Evolutionary conservation across 2,329 filamentous ascomycete genomes (phyloP).

Genomic region (Sphaerulina vaccinii): DNA sequence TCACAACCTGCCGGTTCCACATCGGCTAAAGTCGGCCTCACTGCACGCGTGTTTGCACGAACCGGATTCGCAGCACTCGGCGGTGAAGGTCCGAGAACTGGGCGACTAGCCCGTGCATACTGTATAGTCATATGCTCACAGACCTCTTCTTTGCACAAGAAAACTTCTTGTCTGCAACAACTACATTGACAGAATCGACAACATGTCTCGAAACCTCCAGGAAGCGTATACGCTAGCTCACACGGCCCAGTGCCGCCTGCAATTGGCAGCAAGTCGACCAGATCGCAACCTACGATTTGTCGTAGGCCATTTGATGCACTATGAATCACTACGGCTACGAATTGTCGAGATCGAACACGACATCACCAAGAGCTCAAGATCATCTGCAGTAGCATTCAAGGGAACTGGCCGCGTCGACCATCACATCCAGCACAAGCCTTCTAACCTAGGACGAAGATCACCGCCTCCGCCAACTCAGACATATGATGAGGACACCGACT

Average conservation of each 20-base stretch:
- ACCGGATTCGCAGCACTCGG: background rate
- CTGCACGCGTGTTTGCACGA: constrained; percentile 2
- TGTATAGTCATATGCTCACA: constrained; percentile 1
- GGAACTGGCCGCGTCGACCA: constrained; percentile 29
- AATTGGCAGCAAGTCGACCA: constrained; percentile 34
- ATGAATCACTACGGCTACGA: constrained; percentile 36
- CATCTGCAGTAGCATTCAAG: constrained; percentile 27
- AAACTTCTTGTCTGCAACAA: constrained; percentile 2
- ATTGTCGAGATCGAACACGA: constrained; percentile 40
- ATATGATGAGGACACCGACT: constrained; percentile 24
- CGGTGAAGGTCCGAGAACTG: background rate
- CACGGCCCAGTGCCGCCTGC: constrained; percentile 38
- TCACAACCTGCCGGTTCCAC: constrained; percentile 8
- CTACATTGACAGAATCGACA: constrained; percentile 15
- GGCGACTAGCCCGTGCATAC: background rate
- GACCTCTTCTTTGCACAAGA: constrained; percentile 18
- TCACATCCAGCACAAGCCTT: constrained; percentile 23
- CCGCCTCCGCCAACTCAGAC: constrained; percentile 26
- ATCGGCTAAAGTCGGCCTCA: background rate
- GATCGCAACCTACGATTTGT: constrained; percentile 39
- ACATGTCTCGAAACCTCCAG: constrained; percentile 38
- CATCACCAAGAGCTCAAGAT: constrained; percentile 27
- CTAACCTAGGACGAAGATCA: constrained; percentile 29
- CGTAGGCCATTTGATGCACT: constrained; percentile 39
- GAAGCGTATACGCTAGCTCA: constrained; percentile 38